Base-by-base conservation (phyloP, 176 grass and related monocot genomes). In the Otatea glauca region DNA sequence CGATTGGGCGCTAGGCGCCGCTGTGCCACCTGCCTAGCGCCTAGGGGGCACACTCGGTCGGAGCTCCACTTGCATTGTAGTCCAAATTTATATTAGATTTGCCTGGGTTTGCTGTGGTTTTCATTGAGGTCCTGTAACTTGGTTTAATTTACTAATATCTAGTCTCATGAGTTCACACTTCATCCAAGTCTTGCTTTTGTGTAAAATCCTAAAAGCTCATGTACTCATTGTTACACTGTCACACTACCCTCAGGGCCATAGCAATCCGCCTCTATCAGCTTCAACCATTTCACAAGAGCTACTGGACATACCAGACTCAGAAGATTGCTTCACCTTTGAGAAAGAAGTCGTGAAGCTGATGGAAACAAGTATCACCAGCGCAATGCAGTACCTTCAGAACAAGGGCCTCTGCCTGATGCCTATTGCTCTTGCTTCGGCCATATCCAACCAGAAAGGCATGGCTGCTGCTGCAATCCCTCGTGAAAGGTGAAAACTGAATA, bases 391-490 rank as follows among this genome's bases (percentile, higher is more conserved):
- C 73, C 91, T 96, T 72, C 91, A 96, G 81, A 92, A 90, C 75
- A 96, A 96, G 72, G 91, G 88, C 18, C 87, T 96, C 68, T 96
- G 94, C 79, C 77, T 96, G 72, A 96, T 96, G 94, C 94, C 94
- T 24, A 92, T 96, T 56, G 85, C 94, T 60, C 91, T 95, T 41
- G 93, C 93, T 25, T 95, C 91, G 0, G 91, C 88, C 65, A 87
- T 93, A 77, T 91, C 90, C 66, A 70, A 29, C 72, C 81, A 94
- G 76, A 94, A 92, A 84, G 92, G 92, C 37, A 65, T 50, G 20
- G 54, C 74, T 9, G 79, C 32, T 51, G 62, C 84, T 77, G 62
- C 81, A 3, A 76, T 83, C 37, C 68, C 84, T 73, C 53, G 70
- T 44, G 77, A 85, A 68, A 87, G 54, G 66, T 85, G 87, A 92